Conservation (phyloP, 345 rosid species). For the Noccaea caerulescens region DNA sequence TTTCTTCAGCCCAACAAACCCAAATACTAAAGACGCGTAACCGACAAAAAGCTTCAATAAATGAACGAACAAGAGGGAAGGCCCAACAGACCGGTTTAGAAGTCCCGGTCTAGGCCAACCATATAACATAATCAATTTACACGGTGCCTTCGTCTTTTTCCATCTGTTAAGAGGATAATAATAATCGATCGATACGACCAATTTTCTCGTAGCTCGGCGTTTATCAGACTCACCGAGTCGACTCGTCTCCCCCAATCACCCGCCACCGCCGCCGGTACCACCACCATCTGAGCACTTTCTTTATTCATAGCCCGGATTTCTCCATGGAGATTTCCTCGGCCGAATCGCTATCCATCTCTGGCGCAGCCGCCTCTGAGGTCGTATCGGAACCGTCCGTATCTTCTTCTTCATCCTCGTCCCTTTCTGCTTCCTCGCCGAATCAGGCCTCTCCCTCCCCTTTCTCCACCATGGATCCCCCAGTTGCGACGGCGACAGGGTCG, state of each 20-base stretch:
- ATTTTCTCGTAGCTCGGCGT: slow-evolving; percentile 30
- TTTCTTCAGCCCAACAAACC: neutral
- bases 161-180: slow-evolving; percentile 10
- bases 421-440: slow-evolving; percentile 42
- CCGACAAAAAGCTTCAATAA: slow-evolving; percentile 41
- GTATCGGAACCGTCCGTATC: slow-evolving; percentile 33
- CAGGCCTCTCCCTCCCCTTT: slow-evolving; percentile 38
- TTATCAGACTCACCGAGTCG: slow-evolving; percentile 44
- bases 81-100: slow-evolving; percentile 6
- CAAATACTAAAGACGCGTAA: slow-evolving; percentile 34
- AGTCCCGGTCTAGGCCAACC: slow-evolving; percentile 19
- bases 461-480: slow-evolving; percentile 34
- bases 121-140: slow-evolving; percentile 18
- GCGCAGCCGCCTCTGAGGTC: slow-evolving; percentile 40
- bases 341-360: slow-evolving; percentile 41
- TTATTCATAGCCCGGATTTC: slow-evolving; percentile 28
- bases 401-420: slow-evolving; percentile 40
- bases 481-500: slow-evolving; percentile 26
- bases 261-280: slow-evolving; percentile 1
- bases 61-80: slow-evolving; percentile 16
- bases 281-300: neutral
- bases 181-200: slow-evolving; percentile 25
- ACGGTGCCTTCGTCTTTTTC: slow-evolving; percentile 17
- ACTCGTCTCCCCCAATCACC: slow-evolving; percentile 28
- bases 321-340: slow-evolving; percentile 50